These are phyloP conservation scores for Cocos nucifera DNA, from an alignment of 176 grass and related monocot genomes.

Conservation along the genomic window DNA sequence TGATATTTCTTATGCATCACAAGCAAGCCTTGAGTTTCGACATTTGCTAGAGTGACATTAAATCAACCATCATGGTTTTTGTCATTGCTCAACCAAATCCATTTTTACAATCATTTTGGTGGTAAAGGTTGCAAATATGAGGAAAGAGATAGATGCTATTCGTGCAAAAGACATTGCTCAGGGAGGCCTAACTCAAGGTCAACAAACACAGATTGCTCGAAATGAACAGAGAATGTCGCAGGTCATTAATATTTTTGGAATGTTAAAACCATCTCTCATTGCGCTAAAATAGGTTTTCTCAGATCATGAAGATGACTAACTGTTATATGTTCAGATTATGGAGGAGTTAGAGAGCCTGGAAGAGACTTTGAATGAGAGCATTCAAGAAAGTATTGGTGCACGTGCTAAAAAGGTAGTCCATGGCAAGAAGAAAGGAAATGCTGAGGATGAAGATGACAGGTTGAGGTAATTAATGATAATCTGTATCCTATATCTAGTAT, in stretches of 20 bases:
- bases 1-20: no score
- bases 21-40: background rate
- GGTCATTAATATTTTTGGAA: slow-evolving; percentile 25
- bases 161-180: slow-evolving; percentile 87
- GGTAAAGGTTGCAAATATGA: slow-evolving; percentile 83
- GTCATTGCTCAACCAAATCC: background rate
- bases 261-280: background rate
- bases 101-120: slow-evolving; percentile 11
- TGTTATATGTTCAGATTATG: slow-evolving; percentile 59
- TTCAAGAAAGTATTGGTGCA: slow-evolving; percentile 89
- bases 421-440: slow-evolving; percentile 49
- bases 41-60: no score
- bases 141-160: slow-evolving; percentile 98
- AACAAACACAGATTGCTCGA: slow-evolving; percentile 97
- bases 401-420: slow-evolving; percentile 44
- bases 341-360: slow-evolving; percentile 92
- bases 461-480: slow-evolving; percentile 46
- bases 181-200: slow-evolving; percentile 98
- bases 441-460: slow-evolving; percentile 62
- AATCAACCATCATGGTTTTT: no score
- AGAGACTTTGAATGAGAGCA: slow-evolving; percentile 99
- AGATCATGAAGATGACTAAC: slow-evolving; percentile 8
- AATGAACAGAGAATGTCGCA: slow-evolving; percentile 94
- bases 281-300: background rate
- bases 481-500: no score